A percentile compares a stretch with the other conserved stretches of the same genome.
Evolutionary conservation across 495 filamentous ascomycete species (phyloP).

Genomic region (Evernia prunastri): DNA sequence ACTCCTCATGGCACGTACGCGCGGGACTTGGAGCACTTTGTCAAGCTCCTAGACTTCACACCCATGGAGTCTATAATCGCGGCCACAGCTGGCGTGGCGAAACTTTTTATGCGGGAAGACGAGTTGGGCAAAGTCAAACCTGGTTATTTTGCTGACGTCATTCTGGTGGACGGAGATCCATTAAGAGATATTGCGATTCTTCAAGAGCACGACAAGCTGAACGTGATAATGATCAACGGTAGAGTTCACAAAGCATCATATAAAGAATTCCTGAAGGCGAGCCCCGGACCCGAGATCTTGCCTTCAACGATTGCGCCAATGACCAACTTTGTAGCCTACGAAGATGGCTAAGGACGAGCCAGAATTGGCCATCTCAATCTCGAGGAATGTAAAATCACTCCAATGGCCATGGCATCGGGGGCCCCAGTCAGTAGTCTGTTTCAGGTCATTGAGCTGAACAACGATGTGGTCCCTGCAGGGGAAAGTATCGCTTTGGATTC

Average conservation of each 20-base stretch:
- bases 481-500: too few species aligned
- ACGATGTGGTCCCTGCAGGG: too few species aligned
- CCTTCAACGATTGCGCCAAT: too few species aligned
- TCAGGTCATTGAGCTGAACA: too few species aligned
- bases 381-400: too few species aligned
- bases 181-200: neutral
- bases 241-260: neutral
- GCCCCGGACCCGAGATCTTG: too few species aligned
- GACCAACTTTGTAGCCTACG: too few species aligned
- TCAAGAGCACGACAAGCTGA: neutral
- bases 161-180: neutral
- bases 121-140: neutral
- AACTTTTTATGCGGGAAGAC: neutral
- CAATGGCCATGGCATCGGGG: too few species aligned
- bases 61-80: neutral
- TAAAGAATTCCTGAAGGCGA: too few species aligned
- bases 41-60: conserved; percentile 37
- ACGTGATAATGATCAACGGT: neutral
- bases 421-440: too few species aligned
- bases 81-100: neutral
- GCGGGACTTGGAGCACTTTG: conserved; percentile 46
- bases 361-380: too few species aligned
- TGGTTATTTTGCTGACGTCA: neutral
- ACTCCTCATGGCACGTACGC: conserved; percentile 48
- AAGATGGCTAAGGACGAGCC: too few species aligned